Conservation (phyloP, 805 yeast genomes). For the Dipodascopsis tothii region DNA sequence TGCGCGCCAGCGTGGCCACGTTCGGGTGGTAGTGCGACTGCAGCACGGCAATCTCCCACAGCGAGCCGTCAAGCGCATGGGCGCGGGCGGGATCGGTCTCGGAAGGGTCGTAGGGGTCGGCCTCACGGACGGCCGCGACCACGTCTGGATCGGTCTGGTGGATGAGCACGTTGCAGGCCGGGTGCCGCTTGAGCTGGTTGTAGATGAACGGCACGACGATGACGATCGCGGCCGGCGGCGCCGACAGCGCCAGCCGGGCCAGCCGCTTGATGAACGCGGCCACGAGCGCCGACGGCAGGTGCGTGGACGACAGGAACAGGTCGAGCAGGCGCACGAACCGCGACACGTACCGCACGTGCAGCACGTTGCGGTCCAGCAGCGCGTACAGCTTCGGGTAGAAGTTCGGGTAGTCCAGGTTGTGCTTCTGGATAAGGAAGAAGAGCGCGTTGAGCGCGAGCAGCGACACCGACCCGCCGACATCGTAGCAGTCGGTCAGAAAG, state of each 20-base stretch:
- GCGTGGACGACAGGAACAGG: constrained; percentile 70
- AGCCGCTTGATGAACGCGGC: constrained; percentile 85
- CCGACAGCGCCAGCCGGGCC: constrained; percentile 62
- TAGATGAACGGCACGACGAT: constrained; percentile 84
- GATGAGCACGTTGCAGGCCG: constrained; percentile 83
- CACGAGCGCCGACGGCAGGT: constrained; percentile 65
- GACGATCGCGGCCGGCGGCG: constrained; percentile 86
- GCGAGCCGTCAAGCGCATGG: constrained; percentile 71
- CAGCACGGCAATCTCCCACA: constrained; percentile 84
- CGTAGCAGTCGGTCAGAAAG: constrained; percentile 80
- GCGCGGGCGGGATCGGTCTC: constrained; percentile 74
- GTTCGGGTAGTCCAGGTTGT: constrained; percentile 85
- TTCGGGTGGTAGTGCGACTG: constrained; percentile 90
- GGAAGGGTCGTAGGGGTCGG: constrained; percentile 58
- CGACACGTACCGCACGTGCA: constrained; percentile 74
- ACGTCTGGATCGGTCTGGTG: constrained; percentile 38
- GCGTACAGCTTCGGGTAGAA: constrained; percentile 78
- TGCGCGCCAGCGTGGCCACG: constrained; percentile 82
- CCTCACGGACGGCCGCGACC: constrained; percentile 16
- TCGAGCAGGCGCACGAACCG: constrained; percentile 84
- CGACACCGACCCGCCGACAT: constrained; percentile 53
- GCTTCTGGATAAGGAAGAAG: constrained; percentile 71
- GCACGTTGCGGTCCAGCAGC: constrained; percentile 62
- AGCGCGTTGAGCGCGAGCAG: constrained; percentile 80
- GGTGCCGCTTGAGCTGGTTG: constrained; percentile 83